Evolutionary conservation across 768 basidiomycete species (phyloP).

Genomic region (Wakefieldia striispora): DNA sequence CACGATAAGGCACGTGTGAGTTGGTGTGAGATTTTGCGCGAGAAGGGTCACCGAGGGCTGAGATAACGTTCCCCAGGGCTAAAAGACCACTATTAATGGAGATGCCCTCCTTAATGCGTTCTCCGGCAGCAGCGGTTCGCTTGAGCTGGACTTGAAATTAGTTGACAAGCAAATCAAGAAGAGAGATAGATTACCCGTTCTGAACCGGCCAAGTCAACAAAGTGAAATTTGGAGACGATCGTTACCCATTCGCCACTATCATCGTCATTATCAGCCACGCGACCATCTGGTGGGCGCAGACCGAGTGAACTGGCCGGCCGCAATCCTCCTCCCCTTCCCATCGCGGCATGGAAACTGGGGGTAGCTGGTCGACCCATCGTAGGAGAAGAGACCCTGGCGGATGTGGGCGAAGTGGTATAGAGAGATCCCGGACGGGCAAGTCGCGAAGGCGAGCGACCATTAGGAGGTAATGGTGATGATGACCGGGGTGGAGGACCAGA

Average conservation of each 20-base stretch:
- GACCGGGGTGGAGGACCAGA: slow-evolving; percentile 68
- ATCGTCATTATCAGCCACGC: slow-evolving; percentile 45
- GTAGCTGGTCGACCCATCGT: slow-evolving; percentile 76
- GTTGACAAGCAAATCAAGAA: slow-evolving; percentile 8
- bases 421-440: slow-evolving; percentile 82
- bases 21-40: slow-evolving; percentile 81
- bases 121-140: slow-evolving; percentile 92
- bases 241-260: slow-evolving; percentile 84
- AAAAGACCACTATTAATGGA: slow-evolving; percentile 96
- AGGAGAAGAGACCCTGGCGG: slow-evolving; percentile 64
- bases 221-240: slow-evolving; percentile 94
- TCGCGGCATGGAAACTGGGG: slow-evolving; percentile 74
- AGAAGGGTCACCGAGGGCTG: slow-evolving; percentile 91
- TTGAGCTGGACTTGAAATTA: slow-evolving; percentile 62
- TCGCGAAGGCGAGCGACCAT: slow-evolving; percentile 73
- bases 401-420: slow-evolving; percentile 43
- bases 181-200: slow-evolving; percentile 62
- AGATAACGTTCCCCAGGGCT: slow-evolving; percentile 97
- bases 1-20: slow-evolving; percentile 94
- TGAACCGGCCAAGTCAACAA: slow-evolving; percentile 96
- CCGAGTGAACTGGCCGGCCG: slow-evolving; percentile 84
- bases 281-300: slow-evolving; percentile 51
- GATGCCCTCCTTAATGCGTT: slow-evolving; percentile 98
- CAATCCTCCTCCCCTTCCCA: slow-evolving; percentile 62
- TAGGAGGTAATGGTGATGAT: slow-evolving; percentile 71